Base-by-base conservation (phyloP, 1,284 basidiomycete species). In the Thecaphora thlaspeos region DNA sequence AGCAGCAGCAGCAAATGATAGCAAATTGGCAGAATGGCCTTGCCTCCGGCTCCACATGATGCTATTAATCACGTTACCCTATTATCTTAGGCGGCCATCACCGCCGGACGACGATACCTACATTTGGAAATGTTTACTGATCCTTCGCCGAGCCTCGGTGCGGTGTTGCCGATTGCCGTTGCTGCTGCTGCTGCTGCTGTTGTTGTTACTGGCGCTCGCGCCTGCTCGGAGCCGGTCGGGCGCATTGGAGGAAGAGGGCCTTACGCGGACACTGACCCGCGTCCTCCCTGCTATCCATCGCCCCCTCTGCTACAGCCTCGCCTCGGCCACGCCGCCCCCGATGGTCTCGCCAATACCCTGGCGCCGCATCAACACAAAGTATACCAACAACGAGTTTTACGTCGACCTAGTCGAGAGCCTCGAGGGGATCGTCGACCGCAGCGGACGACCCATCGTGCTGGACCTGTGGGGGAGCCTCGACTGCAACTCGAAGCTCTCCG, bases 251-350 rank as follows among this genome's bases (percentile, higher is more conserved):
- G n/a, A n/a, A n/a, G n/a, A n/a, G n/a, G n/a, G n/a, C n/a, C n/a
- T n/a, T n/a, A n/a, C n/a, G n/a, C n/a, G n/a, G n/a, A n/a, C n/a
- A n/a, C n/a, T n/a, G n/a, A n/a, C n/a, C n/a, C n/a, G n/a, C n/a
- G n/a, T n/a, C n/a, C n/a, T 37, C 48, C 17, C 40, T 60, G 28
- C n/a, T 45, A 12, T 14, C 19, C 42, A 18, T 32, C 22, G 15
- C 22, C 43, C n/a, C 8, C 19, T n/a, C 18, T 21, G 12, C 12
- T 41, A 7, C 36, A 53, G 43, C 18, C 26, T 69, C 12, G 58
- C 62, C 9, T 57, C 74, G 4, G 73, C 76, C 32, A 81, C 86
- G 0, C 84, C 88, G 15, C 87, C 63, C 4, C 61, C 68, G 37
- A 39, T 68, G 22, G 58, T 68, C 39, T 71, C 70, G 32, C 61